Conservation (phyloP, 306 rosid genomes). For the Citrullus colocynthis region DNA sequence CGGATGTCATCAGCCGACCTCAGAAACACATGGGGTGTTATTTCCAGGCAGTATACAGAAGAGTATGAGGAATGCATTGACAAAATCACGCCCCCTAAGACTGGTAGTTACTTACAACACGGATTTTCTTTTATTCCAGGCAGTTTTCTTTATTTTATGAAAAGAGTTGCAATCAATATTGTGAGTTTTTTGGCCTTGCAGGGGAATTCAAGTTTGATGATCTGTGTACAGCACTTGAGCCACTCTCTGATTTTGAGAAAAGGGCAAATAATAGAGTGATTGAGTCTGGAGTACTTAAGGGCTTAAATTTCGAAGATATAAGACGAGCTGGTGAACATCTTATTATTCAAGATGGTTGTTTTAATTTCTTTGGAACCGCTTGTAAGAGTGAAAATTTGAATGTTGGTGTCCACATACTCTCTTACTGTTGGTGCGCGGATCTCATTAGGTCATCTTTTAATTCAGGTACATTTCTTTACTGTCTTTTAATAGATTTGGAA, state of each 20-base stretch:
- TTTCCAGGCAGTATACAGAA: slow-evolving; percentile 77
- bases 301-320: slow-evolving; percentile 73
- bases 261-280: slow-evolving; percentile 75
- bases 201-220: slow-evolving; percentile 46
- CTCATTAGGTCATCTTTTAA: slow-evolving; percentile 81
- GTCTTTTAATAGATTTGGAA: background rate
- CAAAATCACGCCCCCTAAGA: slow-evolving; percentile 45
- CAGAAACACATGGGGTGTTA: slow-evolving; percentile 61
- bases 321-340: slow-evolving; percentile 93
- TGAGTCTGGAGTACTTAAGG: slow-evolving; percentile 85
- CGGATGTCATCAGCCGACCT: slow-evolving; percentile 77
- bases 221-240: slow-evolving; percentile 57
- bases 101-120: slow-evolving; percentile 25
- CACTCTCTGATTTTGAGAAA: slow-evolving; percentile 76
- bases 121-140: background rate
- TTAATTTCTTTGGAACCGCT: slow-evolving; percentile 51
- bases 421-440: slow-evolving; percentile 98
- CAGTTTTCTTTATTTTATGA: background rate
- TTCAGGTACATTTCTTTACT: slow-evolving; percentile 45
- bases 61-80: slow-evolving; percentile 88
- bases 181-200: slow-evolving; percentile 25
- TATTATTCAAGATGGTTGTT: slow-evolving; percentile 79
- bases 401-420: slow-evolving; percentile 68
- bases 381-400: slow-evolving; percentile 52
- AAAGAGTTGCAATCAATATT: background rate